These are phyloP conservation scores for Boletus sp. DNA, from an alignment of 768 basidiomycete genomes.

Conservation along the genomic window DNA sequence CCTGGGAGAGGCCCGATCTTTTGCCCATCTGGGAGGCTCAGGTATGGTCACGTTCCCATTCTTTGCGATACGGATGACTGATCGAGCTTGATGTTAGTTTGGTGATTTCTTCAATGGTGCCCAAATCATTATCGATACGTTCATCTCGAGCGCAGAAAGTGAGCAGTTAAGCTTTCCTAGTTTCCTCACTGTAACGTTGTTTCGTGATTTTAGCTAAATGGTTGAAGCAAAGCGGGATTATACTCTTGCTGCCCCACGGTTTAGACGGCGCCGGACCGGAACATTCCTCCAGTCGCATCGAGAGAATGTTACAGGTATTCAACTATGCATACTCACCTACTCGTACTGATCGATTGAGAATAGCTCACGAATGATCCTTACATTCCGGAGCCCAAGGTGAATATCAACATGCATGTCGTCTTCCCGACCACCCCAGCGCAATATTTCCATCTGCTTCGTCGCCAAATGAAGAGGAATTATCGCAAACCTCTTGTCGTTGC, in stretches of 20 bases:
- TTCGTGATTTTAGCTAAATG: conserved; percentile 69
- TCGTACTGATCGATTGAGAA: background rate
- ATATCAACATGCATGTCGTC: conserved; percentile 81
- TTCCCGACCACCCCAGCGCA: conserved; percentile 90
- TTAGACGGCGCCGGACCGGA: conserved; percentile 92
- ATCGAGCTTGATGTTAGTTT: conserved; percentile 45
- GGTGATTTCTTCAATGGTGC: conserved; percentile 95
- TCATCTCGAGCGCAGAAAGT: conserved; percentile 84
- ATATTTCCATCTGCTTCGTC: conserved; percentile 89
- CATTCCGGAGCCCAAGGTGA: conserved; percentile 26
- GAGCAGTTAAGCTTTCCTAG: conserved; percentile 22
- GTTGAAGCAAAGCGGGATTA: conserved; percentile 87
- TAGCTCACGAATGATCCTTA: conserved; percentile 80
- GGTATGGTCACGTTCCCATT: conserved; percentile 34
- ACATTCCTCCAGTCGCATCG: conserved; percentile 85
- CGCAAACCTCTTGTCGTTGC: conserved; percentile 85
- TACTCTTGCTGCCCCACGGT: conserved; percentile 85
- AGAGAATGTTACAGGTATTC: conserved; percentile 83
- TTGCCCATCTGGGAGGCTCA: conserved; percentile 93
- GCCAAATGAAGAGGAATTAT: conserved; percentile 83
- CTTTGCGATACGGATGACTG: background rate
- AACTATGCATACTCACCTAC: background rate
- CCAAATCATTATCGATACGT: conserved; percentile 86
- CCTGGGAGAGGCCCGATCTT: conserved; percentile 82
- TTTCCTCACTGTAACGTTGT: background rate